A percentile compares a stretch with the other conserved stretches of the same genome.
phyloP scores from a whole-genome alignment of 306 rosid genomes.

The Vigna radiata region DNA sequence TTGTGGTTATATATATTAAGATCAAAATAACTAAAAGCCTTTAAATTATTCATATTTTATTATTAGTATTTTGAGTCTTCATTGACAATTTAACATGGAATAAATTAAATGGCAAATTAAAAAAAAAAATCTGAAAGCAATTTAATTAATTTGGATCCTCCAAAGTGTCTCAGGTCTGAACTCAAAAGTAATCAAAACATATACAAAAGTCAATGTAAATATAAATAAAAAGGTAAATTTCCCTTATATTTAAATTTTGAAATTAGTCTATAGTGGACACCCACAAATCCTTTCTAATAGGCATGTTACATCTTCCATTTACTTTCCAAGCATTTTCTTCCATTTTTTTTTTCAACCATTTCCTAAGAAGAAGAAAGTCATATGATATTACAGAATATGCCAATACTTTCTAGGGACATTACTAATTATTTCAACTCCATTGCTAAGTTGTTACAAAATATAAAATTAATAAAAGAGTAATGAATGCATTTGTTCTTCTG shows the following conservation, averaged over 20 bases:
- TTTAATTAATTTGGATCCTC: slow-evolving; percentile 9
- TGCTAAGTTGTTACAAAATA: too few relatives aligned
- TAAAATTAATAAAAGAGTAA: too few relatives aligned
- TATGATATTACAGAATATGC: too few relatives aligned
- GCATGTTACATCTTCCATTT: too few relatives aligned
- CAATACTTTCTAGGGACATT: too few relatives aligned
- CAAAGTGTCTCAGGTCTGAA: slow-evolving; percentile 17
- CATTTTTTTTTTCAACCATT: too few relatives aligned
- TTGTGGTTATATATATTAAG: neutral
- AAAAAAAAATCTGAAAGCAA: neutral
- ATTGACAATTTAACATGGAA: neutral
- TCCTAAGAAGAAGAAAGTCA: neutral
- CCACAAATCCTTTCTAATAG: slow-evolving; percentile 23
- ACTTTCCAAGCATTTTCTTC: too few relatives aligned
- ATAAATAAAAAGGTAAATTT: neutral
- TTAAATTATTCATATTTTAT: neutral
- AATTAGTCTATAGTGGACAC: slow-evolving; percentile 24
- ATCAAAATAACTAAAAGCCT: neutral
- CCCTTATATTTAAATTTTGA: neutral
- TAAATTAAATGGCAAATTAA: neutral
- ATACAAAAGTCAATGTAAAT: neutral
- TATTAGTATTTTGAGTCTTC: neutral
- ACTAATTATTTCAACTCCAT: too few relatives aligned
- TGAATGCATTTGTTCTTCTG: neutral
- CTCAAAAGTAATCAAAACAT: neutral